Base-by-base conservation (phyloP, 1,139 yeast genomes). In the Kodamaea sp. region DNA sequence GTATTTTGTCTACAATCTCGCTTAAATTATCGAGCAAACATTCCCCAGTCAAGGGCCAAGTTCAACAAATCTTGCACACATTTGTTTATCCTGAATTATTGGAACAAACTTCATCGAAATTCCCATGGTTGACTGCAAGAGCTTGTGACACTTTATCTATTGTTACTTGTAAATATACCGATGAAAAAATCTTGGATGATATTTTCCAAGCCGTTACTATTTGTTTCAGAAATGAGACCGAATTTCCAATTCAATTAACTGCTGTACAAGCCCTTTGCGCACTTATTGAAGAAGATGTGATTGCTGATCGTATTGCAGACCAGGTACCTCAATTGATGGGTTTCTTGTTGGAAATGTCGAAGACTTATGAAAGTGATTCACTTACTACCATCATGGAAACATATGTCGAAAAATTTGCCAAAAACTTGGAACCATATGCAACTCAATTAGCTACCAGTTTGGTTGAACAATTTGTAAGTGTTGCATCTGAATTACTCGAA, bases 301-400 rank as follows among this genome's bases (percentile, higher is more conserved):
- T 75, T 11, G 74, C 77, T 5, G 67, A 60, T 10, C 71, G 69
- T 31, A 62, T 75, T 29, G 62, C 76, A 2, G 71, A 64, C 20
- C 76, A 71, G 47, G 76, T 76, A 0, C 76, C 80, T 2, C 73
- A 70, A 45, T 63, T 76, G 27, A 75, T 78, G 79, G 71, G 73
- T 23, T 67, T 70, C 9, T 63, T 78, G 39, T 63, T 78, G 43
- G 75, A 73, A 38, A 62, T 77, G 63, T 71, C 78, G 27, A 73
- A 72, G 49, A 59, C 61, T 23, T 67, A 72, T 42, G 81, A 77
- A 53, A 66, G 77, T 45, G 83, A 78, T 49, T 66, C 76, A 31
- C 65, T 77, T 44, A 72, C 78, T 33, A 68, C 70, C 27, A 76
- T 76, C 3, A 77, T 78, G 79, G 82, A 78, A 43, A 67, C 71